Percentiles rank a stretch among this genome's conserved stretches.
These are phyloP conservation scores for Hanseniaspora sp. DNA, from an alignment of 1,139 yeast genomes.

Conservation along the genomic window DNA sequence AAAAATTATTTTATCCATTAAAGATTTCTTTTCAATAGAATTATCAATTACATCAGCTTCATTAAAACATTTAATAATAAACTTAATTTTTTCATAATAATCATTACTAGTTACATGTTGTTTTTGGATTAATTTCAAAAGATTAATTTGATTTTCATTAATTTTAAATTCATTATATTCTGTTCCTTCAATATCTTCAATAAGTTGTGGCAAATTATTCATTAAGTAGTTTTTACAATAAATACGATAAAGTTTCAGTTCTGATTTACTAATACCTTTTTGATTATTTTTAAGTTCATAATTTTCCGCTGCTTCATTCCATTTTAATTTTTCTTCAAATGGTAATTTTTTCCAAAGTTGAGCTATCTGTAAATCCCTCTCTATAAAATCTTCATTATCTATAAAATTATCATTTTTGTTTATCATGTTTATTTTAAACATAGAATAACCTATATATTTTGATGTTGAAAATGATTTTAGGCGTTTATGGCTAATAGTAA, in stretches of 20 bases:
- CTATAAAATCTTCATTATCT: background rate
- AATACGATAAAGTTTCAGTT: background rate
- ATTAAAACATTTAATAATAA: background rate
- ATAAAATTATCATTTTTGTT: background rate
- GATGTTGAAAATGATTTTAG: background rate
- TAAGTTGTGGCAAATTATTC: background rate
- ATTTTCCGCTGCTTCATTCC: background rate
- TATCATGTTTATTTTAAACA: background rate
- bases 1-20: background rate
- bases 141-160: background rate
- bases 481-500: background rate
- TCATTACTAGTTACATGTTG: background rate
- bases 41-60: background rate
- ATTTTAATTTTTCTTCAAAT: background rate
- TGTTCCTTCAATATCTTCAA: background rate
- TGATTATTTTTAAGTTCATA: background rate
- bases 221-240: conserved; percentile 1
- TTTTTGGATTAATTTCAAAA: background rate
- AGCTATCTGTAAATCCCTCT: conserved; percentile 4
- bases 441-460: background rate
- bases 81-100: background rate
- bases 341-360: conserved; percentile 1
- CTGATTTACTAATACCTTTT: background rate
- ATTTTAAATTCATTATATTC: background rate
- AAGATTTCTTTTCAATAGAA: background rate